Base-by-base conservation (phyloP, 345 rosid genomes). In the Murraya koenigii region DNA sequence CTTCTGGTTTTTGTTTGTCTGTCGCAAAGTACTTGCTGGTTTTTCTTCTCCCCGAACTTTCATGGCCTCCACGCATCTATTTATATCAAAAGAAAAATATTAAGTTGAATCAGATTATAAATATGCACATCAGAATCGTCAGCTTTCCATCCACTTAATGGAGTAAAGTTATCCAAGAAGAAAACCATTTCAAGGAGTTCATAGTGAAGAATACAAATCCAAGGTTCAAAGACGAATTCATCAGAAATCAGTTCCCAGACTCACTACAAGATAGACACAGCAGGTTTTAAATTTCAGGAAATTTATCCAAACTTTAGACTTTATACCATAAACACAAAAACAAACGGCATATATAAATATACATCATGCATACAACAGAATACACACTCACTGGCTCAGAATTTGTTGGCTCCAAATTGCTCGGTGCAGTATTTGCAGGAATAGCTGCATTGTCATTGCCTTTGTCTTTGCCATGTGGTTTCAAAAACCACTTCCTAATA, bases 401-500 rank as follows among this genome's bases (percentile, higher is more conserved):
- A 68, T 75, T 70, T 28, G 76, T 81, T 68, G 75, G 74, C 77
- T 85, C 91, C 26, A 86, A 36, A 70, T 85, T 83, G 32, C 78
- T 60, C 0, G 84, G 75, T 20, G 85, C 78, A 33, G 91, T 38
- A 58, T 85, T 84, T 54, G 79, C 84, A 23, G 80, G 75, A 79
- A 79, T 85, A 6, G 86, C 71, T 23, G 87, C 85, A 81, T 25
- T 80, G 59, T 79, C 91, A 75, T 83, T 89, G 63, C 87, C 90
- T 76, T 86, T 89, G 76, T 80, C 82, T 79, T 90, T 93, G n/a
- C 87, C 90, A 78, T 96, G 99, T 1, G 99, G 82, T 89, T 94
- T 96, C 95, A 94, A 84, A 52, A 96, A 89, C 99, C 99, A 96
- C 81, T 94, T 96, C 84, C 99, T 86, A 80, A 96, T 96, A 87